phyloP scores from a whole-genome alignment of 495 filamentous ascomycete genomes.

The Neurospora sp. region DNA sequence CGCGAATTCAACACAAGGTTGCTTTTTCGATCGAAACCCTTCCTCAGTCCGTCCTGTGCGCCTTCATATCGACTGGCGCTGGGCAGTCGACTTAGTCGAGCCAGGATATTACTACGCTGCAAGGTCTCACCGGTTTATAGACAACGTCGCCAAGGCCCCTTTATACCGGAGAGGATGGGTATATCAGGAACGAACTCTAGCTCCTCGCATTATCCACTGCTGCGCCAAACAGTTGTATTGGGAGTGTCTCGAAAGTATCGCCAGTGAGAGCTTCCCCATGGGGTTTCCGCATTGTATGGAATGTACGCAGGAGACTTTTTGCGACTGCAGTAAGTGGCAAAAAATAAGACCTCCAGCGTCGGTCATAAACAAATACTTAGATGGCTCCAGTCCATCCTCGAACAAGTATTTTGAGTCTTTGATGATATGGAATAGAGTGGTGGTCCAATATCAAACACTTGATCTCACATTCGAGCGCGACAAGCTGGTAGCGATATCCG shows the following conservation, averaged over 20 bases:
- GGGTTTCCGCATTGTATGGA: neutral
- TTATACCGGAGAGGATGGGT: slow-evolving; percentile 1
- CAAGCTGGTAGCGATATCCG: neutral
- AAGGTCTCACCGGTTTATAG: neutral
- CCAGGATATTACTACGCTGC: neutral
- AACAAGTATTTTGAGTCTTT: neutral
- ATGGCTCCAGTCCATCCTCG: neutral
- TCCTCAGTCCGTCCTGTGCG: neutral
- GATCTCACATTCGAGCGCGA: neutral
- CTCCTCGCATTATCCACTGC: neutral
- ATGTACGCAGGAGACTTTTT: neutral
- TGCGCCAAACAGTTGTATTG: neutral
- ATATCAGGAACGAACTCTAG: slow-evolving; percentile 1
- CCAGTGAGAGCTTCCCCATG: neutral
- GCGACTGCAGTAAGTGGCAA: neutral
- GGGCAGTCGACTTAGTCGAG: too few species aligned
- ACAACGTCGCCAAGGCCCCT: neutral
- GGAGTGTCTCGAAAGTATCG: neutral
- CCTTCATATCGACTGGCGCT: neutral
- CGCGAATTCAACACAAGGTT: neutral
- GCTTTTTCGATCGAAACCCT: neutral
- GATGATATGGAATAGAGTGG: accelerated
- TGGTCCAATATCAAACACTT: neutral
- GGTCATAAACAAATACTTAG: accelerated
- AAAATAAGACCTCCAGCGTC: neutral